Conservation (phyloP, 1,139 yeast species). For the Trichomonascaceae sp. region DNA sequence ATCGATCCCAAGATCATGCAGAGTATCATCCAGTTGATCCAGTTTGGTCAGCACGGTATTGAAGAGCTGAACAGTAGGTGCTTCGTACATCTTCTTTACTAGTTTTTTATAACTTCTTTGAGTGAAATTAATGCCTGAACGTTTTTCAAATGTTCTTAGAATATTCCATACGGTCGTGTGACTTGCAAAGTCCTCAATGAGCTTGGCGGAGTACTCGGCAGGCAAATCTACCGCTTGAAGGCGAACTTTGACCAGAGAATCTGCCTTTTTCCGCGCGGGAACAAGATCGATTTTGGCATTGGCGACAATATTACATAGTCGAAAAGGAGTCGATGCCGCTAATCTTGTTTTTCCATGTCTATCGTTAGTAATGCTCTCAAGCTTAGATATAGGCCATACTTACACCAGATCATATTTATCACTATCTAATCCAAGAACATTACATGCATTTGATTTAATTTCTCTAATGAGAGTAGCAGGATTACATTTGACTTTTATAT, state of each 20-base stretch:
- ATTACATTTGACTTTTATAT: conserved; percentile 22
- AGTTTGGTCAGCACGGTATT: conserved; percentile 18
- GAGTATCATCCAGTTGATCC: conserved; percentile 20
- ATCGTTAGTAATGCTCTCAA: background rate
- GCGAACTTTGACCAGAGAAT: conserved; percentile 20
- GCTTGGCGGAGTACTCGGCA: conserved; percentile 19
- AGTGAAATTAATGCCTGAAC: conserved; percentile 27
- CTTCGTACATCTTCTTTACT: conserved; percentile 16
- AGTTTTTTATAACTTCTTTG: conserved; percentile 16
- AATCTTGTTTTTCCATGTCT: conserved; percentile 15
- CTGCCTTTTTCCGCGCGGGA: conserved; percentile 12
- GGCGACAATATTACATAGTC: conserved; percentile 25
- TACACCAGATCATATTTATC: conserved; percentile 22
- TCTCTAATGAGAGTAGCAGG: conserved; percentile 26
- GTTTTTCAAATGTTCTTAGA: conserved; percentile 22
- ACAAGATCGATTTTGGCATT: conserved; percentile 27
- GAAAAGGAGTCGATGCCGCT: conserved; percentile 24
- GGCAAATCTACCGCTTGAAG: conserved; percentile 24
- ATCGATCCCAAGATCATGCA: conserved; percentile 23
- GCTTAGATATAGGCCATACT: conserved; percentile 9
- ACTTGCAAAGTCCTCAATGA: conserved; percentile 21
- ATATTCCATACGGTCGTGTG: conserved; percentile 23
- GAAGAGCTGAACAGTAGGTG: conserved; percentile 25
- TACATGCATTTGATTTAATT: conserved; percentile 24
- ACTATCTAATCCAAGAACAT: conserved; percentile 20